Conservation (phyloP, 371 early-diverging fungal genomes). For the Syncephalis fuscata region DNA sequence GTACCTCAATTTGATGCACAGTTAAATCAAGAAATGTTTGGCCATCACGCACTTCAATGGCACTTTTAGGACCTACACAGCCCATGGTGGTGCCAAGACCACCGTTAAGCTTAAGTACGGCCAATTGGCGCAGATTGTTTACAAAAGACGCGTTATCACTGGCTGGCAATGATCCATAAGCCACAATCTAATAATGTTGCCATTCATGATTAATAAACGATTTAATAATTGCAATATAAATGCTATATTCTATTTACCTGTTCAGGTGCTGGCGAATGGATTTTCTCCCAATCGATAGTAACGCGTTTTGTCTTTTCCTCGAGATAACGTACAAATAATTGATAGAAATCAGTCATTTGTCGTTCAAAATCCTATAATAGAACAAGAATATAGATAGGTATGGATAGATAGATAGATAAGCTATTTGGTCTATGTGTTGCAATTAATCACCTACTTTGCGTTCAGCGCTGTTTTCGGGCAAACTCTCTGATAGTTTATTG, state of each 20-base stretch:
- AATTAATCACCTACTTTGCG: slow-evolving; percentile 22
- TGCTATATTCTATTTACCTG: too few relatives aligned
- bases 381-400: too few relatives aligned
- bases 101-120: slow-evolving; percentile 98
- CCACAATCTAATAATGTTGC: slow-evolving; percentile 67
- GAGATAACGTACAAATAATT: slow-evolving; percentile 75
- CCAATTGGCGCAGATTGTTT: slow-evolving; percentile 72
- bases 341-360: slow-evolving; percentile 87
- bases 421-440: background rate
- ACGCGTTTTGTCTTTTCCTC: slow-evolving; percentile 56
- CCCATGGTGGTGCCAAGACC: slow-evolving; percentile 99
- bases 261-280: background rate
- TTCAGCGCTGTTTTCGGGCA: slow-evolving; percentile 27
- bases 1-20: slow-evolving; percentile 95
- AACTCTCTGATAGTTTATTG: slow-evolving; percentile 22
- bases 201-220: slow-evolving; percentile 1
- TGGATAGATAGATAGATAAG: background rate
- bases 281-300: background rate
- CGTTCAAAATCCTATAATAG: slow-evolving; percentile 21
- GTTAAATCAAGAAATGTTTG: slow-evolving; percentile 98
- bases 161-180: slow-evolving; percentile 47
- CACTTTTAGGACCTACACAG: slow-evolving; percentile 98
- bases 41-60: slow-evolving; percentile 96
- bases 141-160: slow-evolving; percentile 24
- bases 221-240: background rate